Conservation (phyloP, 2,329 filamentous ascomycete genomes). For the Penicillium sp. region DNA sequence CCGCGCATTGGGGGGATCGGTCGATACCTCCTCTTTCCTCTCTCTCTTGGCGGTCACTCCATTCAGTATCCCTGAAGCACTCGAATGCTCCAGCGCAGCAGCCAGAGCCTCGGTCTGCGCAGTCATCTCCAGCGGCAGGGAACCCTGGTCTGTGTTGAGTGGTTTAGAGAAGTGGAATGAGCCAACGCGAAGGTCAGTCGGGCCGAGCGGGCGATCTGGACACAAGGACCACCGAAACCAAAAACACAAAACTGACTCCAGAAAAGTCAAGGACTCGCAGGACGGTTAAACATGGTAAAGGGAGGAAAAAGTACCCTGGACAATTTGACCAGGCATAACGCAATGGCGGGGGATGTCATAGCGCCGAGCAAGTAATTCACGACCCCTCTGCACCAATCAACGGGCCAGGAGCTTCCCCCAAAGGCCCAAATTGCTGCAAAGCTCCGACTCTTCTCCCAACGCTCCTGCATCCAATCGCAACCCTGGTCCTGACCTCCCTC, state of each 20-base stretch:
- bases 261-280: neutral
- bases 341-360: conserved; percentile 9
- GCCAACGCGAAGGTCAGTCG: neutral
- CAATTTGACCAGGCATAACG: neutral
- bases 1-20: conserved; percentile 19
- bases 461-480: conserved; percentile 4
- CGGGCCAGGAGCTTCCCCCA: conserved; percentile 4
- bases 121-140: conserved; percentile 11
- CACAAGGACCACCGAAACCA: neutral
- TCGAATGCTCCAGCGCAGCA: conserved; percentile 11
- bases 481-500: neutral
- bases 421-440: conserved; percentile 7
- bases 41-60: conserved; percentile 6
- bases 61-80: conserved; percentile 2
- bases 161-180: neutral
- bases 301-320: neutral
- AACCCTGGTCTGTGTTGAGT: neutral
- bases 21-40: conserved; percentile 2
- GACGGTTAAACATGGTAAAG: neutral
- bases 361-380: conserved; percentile 9
- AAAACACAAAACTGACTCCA: neutral
- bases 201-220: conserved; percentile 1
- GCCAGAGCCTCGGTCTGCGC: conserved; percentile 16
- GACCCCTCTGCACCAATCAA: conserved; percentile 18
- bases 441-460: conserved; percentile 14